Percentiles rank a stretch among this genome's conserved stretches.
Evolutionary conservation across 2,329 filamentous ascomycete genomes (phyloP).

Genomic region (Neofusicoccum parvum): DNA sequence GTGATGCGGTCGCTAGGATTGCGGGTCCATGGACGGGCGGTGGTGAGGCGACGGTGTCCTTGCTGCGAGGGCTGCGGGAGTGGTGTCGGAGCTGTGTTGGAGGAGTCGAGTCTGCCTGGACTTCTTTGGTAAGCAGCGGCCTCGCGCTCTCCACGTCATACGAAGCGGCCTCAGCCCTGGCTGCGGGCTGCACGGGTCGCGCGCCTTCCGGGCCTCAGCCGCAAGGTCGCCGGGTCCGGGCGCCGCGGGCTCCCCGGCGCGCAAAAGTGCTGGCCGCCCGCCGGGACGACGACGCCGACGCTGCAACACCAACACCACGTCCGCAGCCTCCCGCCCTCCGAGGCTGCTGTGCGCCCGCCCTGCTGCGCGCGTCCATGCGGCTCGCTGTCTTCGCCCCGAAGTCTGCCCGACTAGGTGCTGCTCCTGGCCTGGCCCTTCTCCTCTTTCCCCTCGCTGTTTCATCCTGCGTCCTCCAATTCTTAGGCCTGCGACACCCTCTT

Average conservation of each 20-base stretch:
- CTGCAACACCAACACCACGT: not conserved
- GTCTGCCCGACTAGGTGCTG: not conserved
- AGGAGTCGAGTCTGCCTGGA: not conserved
- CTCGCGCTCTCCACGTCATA: slow-evolving; percentile 13
- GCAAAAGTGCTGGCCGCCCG: not conserved
- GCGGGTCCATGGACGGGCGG: not conserved
- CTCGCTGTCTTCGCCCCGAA: not conserved
- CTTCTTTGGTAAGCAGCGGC: not conserved
- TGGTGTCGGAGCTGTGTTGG: not conserved
- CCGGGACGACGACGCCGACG: no score
- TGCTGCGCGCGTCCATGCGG: not conserved
- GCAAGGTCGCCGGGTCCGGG: no score
- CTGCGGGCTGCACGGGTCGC: not conserved
- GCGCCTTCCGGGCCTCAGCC: no score
- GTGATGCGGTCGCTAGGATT: not conserved
- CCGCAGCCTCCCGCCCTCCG: not conserved
- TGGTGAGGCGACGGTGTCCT: not conserved
- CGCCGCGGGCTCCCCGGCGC: no score
- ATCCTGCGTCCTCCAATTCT: not conserved
- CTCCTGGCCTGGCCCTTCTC: not conserved
- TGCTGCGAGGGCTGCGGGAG: not conserved
- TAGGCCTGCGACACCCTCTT: not conserved
- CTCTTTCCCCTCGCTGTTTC: not conserved
- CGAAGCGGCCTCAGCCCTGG: not conserved
- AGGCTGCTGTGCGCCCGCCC: not conserved